These are phyloP conservation scores for Cutaneotrichosporon sp. DNA, from an alignment of 1,284 basidiomycete species.

Conservation along the genomic window DNA sequence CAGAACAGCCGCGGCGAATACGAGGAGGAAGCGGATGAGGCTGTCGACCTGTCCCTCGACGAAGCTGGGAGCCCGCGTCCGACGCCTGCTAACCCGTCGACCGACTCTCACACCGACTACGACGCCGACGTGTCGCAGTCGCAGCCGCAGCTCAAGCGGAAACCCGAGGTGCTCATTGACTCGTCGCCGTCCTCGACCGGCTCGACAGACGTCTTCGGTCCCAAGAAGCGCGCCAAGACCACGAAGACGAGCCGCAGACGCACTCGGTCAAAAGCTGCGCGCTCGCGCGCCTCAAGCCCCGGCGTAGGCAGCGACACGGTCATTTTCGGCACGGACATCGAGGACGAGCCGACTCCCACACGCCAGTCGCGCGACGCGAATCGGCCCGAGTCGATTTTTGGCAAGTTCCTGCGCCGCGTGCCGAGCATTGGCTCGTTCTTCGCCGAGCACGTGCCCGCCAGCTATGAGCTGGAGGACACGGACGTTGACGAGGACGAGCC, in stretches of 20 bases:
- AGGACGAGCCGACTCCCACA: conserved; percentile 12
- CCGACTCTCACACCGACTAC: conserved; percentile 13
- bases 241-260: background rate
- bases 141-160: conserved; percentile 11
- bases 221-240: conserved; percentile 15
- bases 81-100: background rate
- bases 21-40: background rate
- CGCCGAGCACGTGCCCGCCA: conserved; percentile 1
- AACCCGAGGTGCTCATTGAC: conserved; percentile 12
- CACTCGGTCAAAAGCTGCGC: background rate
- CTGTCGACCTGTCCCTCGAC: conserved; percentile 3
- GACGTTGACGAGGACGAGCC: background rate
- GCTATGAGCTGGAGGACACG: background rate
- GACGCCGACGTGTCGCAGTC: conserved; percentile 23
- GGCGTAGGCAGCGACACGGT: conserved; percentile 12
- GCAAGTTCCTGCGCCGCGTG: conserved; percentile 31
- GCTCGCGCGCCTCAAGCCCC: background rate
- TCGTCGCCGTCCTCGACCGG: conserved; percentile 10
- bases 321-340: conserved; percentile 24
- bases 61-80: background rate
- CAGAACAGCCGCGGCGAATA: background rate
- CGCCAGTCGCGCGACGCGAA: background rate
- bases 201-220: conserved; percentile 39
- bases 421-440: conserved; percentile 18
- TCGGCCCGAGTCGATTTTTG: conserved; percentile 25